These are phyloP conservation scores for Furcasterigmium sp. DNA, from an alignment of 2,329 filamentous ascomycete genomes.

Conservation along the genomic window DNA sequence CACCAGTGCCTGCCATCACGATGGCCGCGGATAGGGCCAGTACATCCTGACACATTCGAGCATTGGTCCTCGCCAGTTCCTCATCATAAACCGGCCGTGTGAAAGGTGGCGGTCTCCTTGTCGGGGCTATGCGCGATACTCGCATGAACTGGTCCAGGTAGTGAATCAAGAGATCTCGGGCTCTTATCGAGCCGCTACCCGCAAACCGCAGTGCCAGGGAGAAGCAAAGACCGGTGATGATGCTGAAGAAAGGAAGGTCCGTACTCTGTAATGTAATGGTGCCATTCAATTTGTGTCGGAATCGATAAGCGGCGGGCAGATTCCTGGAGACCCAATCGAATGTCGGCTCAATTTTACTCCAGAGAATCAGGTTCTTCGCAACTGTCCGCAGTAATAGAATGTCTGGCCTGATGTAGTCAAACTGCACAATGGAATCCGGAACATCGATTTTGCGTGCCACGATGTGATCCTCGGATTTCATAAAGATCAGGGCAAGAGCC, in stretches of 20 bases:
- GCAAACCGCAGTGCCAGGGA: constrained; percentile 69
- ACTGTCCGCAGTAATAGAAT: constrained; percentile 86
- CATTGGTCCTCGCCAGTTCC: constrained; percentile 74
- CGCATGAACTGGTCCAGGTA: constrained; percentile 85
- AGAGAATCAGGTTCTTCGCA: constrained; percentile 87
- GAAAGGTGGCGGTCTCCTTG: constrained; percentile 15
- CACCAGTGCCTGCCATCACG: constrained; percentile 95
- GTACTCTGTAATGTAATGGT: constrained; percentile 65
- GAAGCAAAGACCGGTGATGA: constrained; percentile 84
- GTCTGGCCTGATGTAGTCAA: constrained; percentile 92
- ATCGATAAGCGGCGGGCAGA: constrained; percentile 65
- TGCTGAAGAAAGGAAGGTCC: constrained; percentile 90
- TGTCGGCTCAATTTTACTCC: constrained; percentile 73
- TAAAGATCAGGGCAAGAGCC: constrained; percentile 85
- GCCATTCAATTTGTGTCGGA: constrained; percentile 52
- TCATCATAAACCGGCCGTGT: constrained; percentile 63
- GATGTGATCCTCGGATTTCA: constrained; percentile 88
- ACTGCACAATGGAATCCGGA: constrained; percentile 83
- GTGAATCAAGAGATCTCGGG: constrained; percentile 74
- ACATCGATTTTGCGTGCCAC: constrained; percentile 91
- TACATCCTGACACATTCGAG: constrained; percentile 86
- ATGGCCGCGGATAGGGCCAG: constrained; percentile 76
- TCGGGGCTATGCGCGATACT: constrained; percentile 56
- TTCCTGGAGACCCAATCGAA: constrained; percentile 71
- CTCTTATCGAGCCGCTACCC: constrained; percentile 63